Percentiles rank a stretch among this genome's conserved stretches.
These are phyloP conservation scores for Aquanectria penicillioides DNA, from an alignment of 2,329 filamentous ascomycete species.

Conservation along the genomic window DNA sequence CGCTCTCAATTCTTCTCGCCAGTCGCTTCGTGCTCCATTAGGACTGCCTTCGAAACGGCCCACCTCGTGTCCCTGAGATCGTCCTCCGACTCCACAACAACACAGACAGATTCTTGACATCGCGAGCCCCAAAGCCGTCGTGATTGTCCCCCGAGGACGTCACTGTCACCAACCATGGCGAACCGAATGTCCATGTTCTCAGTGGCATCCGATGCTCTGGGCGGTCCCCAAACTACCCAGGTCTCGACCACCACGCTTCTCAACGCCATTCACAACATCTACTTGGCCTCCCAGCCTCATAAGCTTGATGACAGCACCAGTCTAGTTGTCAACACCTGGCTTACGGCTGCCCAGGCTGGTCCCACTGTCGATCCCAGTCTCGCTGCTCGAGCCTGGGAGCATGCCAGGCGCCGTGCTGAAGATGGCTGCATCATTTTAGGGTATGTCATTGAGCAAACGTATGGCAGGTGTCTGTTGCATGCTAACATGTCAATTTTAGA, in stretches of 20 bases:
- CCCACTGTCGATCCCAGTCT: conserved; percentile 82
- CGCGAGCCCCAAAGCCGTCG: conserved; percentile 33
- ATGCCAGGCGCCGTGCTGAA: conserved; percentile 91
- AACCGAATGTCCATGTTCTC: conserved; percentile 77
- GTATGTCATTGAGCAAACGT: conserved; percentile 65
- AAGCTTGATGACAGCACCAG: conserved; percentile 89
- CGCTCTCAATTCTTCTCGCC: conserved; percentile 25
- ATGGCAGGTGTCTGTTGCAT: background rate
- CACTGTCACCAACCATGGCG: conserved; percentile 59
- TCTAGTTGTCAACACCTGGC: conserved; percentile 94
- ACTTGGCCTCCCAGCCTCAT: conserved; percentile 84
- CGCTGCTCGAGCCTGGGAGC: conserved; percentile 90
- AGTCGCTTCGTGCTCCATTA: conserved; percentile 22
- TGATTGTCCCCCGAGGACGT: conserved; percentile 54
- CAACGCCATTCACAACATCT: conserved; percentile 91
- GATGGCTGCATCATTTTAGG: conserved; percentile 92
- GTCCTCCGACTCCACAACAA: conserved; percentile 20
- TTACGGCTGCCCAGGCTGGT: conserved; percentile 78
- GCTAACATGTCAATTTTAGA: conserved; percentile 57
- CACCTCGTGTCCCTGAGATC: conserved; percentile 16
- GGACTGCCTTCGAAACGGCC: conserved; percentile 13
- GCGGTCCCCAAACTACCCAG: conserved; percentile 76
- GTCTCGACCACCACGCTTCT: conserved; percentile 93
- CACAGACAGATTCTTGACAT: conserved; percentile 26
- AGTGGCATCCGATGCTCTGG: conserved; percentile 70